Conservation (phyloP, 345 rosid genomes). For the Eucalyptus camaldulensis region DNA sequence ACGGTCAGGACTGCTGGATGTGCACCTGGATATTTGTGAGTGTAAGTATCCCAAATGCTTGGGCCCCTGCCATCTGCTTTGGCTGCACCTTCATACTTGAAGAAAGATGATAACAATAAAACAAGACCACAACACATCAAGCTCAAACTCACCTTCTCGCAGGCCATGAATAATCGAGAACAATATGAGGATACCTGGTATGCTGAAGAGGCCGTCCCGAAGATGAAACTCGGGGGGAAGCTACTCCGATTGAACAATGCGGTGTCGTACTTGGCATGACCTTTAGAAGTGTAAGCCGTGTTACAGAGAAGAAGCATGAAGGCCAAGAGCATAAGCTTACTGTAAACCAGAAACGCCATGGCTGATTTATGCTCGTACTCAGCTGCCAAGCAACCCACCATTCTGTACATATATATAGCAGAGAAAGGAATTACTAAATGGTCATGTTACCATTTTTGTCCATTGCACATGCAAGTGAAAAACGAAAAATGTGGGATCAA, state of each 20-base stretch:
- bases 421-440: background rate
- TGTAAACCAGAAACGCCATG: background rate
- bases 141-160: background rate
- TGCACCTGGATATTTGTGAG: background rate
- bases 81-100: slow-evolving; percentile 15
- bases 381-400: background rate
- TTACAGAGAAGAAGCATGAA: background rate
- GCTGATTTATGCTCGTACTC: background rate
- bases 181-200: slow-evolving; percentile 4
- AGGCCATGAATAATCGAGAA: background rate
- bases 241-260: slow-evolving; percentile 1
- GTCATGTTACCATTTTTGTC: background rate
- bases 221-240: slow-evolving; percentile 9
- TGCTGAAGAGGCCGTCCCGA: slow-evolving; percentile 13
- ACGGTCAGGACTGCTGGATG: background rate
- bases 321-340: background rate
- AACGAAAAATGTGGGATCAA: background rate
- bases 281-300: background rate
- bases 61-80: slow-evolving; percentile 2
- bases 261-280: background rate
- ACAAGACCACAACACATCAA: background rate
- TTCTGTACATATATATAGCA: background rate
- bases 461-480: background rate
- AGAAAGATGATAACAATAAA: background rate
- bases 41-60: slow-evolving; percentile 14